Evolutionary conservation across 495 filamentous ascomycete species (phyloP).

Genomic region (Immersiella caudata): DNA sequence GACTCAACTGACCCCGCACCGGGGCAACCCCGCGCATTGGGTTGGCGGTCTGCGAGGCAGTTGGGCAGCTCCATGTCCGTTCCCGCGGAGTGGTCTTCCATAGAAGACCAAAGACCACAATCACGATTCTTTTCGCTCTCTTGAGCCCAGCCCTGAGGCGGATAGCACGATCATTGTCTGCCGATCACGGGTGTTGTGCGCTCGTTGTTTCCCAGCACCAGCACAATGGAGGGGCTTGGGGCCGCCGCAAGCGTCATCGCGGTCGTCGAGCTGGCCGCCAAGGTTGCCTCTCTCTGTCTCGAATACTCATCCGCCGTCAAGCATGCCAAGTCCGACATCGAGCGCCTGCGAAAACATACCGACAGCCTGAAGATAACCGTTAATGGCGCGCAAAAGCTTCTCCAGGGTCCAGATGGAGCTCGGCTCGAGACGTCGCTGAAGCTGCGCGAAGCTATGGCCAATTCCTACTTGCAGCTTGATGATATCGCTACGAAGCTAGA

Average conservation of each 20-base stretch:
- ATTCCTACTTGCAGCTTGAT: slow-evolving; percentile 37
- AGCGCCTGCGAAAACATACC: slow-evolving; percentile 33
- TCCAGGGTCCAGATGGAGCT: slow-evolving; percentile 15
- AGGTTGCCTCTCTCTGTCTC: slow-evolving; percentile 36
- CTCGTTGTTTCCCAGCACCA: slow-evolving; percentile 12
- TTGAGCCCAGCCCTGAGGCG: neutral
- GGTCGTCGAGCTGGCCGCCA: slow-evolving; percentile 40
- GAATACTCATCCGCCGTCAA: slow-evolving; percentile 39
- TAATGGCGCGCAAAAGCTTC: slow-evolving; percentile 15
- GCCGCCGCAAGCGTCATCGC: slow-evolving; percentile 41
- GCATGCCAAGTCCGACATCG: slow-evolving; percentile 42
- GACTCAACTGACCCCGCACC: slow-evolving; percentile 7
- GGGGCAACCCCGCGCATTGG: slow-evolving; percentile 12
- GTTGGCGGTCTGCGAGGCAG: neutral
- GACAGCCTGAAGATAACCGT: slow-evolving; percentile 29
- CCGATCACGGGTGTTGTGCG: no score
- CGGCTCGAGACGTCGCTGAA: slow-evolving; percentile 22
- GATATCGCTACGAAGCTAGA: slow-evolving; percentile 28
- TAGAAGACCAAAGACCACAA: neutral
- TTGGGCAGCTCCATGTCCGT: slow-evolving; percentile 7
- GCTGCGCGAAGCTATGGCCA: slow-evolving; percentile 24
- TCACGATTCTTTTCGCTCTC: slow-evolving; percentile 9
- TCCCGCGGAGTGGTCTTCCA: neutral
- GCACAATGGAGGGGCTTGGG: slow-evolving; percentile 10
- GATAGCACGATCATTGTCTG: neutral